Conservation (phyloP, 306 rosid species). For the Begonia loranthoides region DNA sequence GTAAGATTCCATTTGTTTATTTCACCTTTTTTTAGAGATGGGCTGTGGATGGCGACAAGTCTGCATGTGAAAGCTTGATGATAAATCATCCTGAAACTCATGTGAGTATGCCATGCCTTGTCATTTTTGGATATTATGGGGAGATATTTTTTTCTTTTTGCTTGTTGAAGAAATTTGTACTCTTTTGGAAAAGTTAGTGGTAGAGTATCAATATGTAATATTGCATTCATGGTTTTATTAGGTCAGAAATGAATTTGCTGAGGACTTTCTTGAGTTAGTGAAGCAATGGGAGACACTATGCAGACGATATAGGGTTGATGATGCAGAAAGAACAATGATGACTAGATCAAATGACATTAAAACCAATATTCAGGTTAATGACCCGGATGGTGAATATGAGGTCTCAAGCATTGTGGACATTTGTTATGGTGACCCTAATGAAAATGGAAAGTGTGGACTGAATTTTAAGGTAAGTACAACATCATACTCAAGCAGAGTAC, state of each 20-base stretch:
- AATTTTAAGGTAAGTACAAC: conserved; percentile 51
- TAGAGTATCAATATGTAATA: background rate
- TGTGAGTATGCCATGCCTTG: conserved; percentile 31
- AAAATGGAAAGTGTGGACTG: conserved; percentile 40
- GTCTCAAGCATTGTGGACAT: conserved; percentile 60
- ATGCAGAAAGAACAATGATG: conserved; percentile 13
- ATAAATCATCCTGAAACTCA: conserved; percentile 70
- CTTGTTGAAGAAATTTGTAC: too few species aligned
- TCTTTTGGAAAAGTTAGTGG: too few species aligned
- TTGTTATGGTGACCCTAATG: conserved; percentile 70
- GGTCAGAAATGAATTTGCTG: conserved; percentile 89
- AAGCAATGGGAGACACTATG: conserved; percentile 88
- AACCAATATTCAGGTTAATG: conserved; percentile 1
- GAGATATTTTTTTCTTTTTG: too few species aligned
- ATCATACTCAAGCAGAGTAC: background rate
- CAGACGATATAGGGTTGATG: conserved; percentile 28
- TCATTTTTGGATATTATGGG: too few species aligned
- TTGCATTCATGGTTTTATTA: conserved; percentile 11
- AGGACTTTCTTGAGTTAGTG: conserved; percentile 59
- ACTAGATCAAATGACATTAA: conserved; percentile 20
- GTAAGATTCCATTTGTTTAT: conserved; percentile 13
- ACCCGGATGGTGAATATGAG: conserved; percentile 28
- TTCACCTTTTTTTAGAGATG: conserved; percentile 43
- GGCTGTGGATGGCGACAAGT: conserved; percentile 61
- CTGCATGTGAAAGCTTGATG: conserved; percentile 70